Percentiles rank a stretch among this genome's conserved stretches.
phyloP scores from a whole-genome alignment of 768 basidiomycete genomes.

The Mycena metata region DNA sequence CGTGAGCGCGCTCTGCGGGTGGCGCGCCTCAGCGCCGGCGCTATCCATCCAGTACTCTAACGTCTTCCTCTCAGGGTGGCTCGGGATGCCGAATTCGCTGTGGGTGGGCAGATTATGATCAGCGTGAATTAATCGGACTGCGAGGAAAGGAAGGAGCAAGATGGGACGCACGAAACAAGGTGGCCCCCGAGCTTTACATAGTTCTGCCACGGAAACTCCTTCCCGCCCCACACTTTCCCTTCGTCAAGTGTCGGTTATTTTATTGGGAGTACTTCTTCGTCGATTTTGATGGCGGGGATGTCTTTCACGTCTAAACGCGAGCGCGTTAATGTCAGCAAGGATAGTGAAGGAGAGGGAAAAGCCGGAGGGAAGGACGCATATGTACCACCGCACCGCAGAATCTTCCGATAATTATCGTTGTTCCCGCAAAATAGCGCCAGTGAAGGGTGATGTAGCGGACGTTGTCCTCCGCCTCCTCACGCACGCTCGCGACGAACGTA shows the following conservation, averaged over 20 bases:
- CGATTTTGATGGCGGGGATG: slow-evolving; percentile 70
- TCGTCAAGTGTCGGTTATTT: no score
- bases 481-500: slow-evolving; percentile 75
- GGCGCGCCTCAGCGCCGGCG: slow-evolving; percentile 56
- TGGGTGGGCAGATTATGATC: not conserved
- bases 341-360: no score
- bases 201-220: slow-evolving; percentile 71
- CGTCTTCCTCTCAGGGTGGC: slow-evolving; percentile 69
- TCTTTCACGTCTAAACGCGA: slow-evolving; percentile 50
- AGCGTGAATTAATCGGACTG: not conserved
- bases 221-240: slow-evolving; percentile 72
- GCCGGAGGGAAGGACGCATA: slow-evolving; percentile 7
- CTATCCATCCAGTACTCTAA: slow-evolving; percentile 69
- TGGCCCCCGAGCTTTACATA: slow-evolving; percentile 73
- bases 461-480: slow-evolving; percentile 82
- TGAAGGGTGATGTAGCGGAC: slow-evolving; percentile 84
- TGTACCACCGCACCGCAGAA: slow-evolving; percentile 72
- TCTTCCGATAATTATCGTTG: slow-evolving; percentile 74
- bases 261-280: slow-evolving; percentile 74
- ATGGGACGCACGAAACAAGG: slow-evolving; percentile 64
- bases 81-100: slow-evolving; percentile 77
- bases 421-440: slow-evolving; percentile 89
- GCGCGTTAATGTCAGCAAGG: not conserved
- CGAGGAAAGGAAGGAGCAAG: not conserved
- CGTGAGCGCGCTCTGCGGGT: slow-evolving; percentile 70